Base-by-base conservation (phyloP, 2,329 filamentous ascomycete genomes). In the Pseudocercospora musae region DNA sequence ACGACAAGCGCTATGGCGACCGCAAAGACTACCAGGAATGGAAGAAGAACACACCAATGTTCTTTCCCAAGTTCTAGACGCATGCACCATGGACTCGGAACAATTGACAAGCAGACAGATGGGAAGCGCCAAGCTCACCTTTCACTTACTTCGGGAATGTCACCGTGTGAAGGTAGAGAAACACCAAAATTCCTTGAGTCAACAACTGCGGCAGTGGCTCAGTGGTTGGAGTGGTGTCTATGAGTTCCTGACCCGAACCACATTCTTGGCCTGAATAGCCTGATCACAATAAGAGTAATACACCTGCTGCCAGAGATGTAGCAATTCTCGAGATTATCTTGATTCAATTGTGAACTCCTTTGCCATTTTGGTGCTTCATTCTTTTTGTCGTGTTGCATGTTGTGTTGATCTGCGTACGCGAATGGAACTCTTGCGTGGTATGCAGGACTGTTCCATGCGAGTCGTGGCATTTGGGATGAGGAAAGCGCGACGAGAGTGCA, bases 11-110 rank as follows among this genome's bases (percentile, higher is more conserved):
- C 58, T 90, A 85, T 69, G 87, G 86, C 0, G 78, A 87, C 64
- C 78, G 84, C 44, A 83, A 85, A 75, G 87, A 89, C 65, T 89
- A 90, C 70, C 81, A 86, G 71, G 78, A 84, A 73, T 90, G 87
- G 87, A 89, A 88, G 80, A 78, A 80, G 75, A 84, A 85, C 69
- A 89, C 86, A 18, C 86, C 86, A 0, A 84, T 84, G 77, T 83
- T 89, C 71, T 76, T 89, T 63, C 86, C 87, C 0, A 88, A 86
- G 75, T 68, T 89, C n/a, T n/a, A n/a, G n/a, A n/a, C n/a, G 25
- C 25, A 27, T 7, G 3, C 7, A 27, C 25, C 18, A 44, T 44
- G 13, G 11, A n/a, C 4, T 44, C 40, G 13, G 18, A 44, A 7
- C 18, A 18, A 42, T 42, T n/a, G n/a, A 13, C n/a, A 3, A 42